phyloP scores from a whole-genome alignment of 805 yeast species.

The Metschnikowia vanudenii region DNA sequence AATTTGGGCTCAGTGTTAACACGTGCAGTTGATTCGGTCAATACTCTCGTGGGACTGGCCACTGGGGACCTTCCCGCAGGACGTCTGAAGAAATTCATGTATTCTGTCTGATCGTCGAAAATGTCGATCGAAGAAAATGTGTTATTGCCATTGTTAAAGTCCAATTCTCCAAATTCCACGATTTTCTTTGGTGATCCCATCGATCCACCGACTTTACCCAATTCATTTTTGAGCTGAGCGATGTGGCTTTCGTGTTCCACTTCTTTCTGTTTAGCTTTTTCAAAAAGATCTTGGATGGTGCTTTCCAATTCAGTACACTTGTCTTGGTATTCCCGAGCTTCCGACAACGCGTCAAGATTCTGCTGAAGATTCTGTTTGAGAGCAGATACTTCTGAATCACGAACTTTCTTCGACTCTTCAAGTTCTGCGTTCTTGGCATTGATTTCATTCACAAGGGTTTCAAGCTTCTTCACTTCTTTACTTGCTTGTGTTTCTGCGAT shows the following conservation, averaged over 20 bases:
- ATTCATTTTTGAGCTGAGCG: constrained; percentile 8
- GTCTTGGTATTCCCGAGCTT: background rate
- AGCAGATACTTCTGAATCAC: background rate
- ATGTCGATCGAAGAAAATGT: constrained; percentile 15
- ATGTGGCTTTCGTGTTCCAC: constrained; percentile 8
- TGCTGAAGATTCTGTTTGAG: background rate
- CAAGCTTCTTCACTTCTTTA: background rate
- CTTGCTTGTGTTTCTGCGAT: background rate
- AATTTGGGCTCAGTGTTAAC: background rate
- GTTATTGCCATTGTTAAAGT: constrained; percentile 11
- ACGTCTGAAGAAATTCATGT: constrained; percentile 8
- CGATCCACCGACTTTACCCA: background rate
- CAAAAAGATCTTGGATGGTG: background rate
- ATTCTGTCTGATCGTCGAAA: constrained; percentile 17
- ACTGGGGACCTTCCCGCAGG: constrained; percentile 7
- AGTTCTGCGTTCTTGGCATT: background rate
- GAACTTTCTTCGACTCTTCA: background rate
- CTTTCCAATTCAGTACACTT: constrained; percentile 2
- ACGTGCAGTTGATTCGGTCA: constrained; percentile 8
- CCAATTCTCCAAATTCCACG: constrained; percentile 11
- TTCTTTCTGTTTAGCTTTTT: background rate
- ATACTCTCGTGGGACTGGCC: constrained; percentile 13
- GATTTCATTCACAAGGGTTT: background rate
- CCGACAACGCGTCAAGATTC: background rate
- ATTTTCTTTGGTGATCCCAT: constrained; percentile 1